Evolutionary conservation across 208 protist genomes (phyloP), one percentile per base, ranked within the genome.

Genomic region (Leishmania tarentolae): DNA sequence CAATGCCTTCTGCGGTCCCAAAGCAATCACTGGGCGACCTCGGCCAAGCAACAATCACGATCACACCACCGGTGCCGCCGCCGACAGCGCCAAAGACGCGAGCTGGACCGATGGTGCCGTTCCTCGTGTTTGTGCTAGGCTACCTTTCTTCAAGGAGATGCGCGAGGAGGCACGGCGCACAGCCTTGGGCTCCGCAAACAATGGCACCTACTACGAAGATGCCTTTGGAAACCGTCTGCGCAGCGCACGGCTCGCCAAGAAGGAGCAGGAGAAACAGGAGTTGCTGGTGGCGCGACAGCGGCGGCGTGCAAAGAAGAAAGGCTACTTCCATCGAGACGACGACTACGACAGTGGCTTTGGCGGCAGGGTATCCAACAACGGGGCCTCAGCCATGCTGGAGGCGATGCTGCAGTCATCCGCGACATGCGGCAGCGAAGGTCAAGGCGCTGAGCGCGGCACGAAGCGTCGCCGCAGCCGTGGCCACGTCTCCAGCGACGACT

Each of bases 201-300:
- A 69, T 9, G 80, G 65, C 24, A 77, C 78, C 15, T 83, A 80
- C 42, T 90, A 93, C 81, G 91, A 86, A 57, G 93, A 96, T 63
- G 87, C 87, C 53, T 91, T 87, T 56, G 93, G 93, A 76, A 95
- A 93, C 76, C 87, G 90, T 6, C 83, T 96, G 17, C 93, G 93
- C 81, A 97, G 93, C 76, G 89, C 91, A 21, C 91, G 93, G 2
- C 79, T 94, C 11, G 93, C 93, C 28, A 76, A 88, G 70, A 94
- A 93, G 75, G 88, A 94, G 80, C 86, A 82, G 11, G 86, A 88
- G 75, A 53, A 81, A 35, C 90, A 78, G 37, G 83, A 86, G 24
- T 47, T 83, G 57, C 83, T 84, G 42, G 86, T 84, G 19, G 87
- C 84, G 35, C 79, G 73, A 65, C 82, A 83, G 61, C 84, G 85